phyloP scores from a whole-genome alignment of 2,329 filamentous ascomycete species.

The Cytospora leucostoma region DNA sequence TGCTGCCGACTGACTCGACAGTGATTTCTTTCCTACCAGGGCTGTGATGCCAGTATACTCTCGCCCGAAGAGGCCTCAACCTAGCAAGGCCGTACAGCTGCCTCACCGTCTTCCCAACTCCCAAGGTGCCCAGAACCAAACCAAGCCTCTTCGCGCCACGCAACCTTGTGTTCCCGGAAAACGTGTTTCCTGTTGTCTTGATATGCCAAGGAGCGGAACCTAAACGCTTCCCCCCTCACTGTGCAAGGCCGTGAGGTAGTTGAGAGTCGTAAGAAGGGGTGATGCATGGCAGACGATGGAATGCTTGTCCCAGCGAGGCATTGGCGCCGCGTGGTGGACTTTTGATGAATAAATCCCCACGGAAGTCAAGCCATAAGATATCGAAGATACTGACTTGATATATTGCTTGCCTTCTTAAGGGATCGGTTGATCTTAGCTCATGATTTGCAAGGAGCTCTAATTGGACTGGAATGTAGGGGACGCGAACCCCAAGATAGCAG shows the following conservation, averaged over 20 bases:
- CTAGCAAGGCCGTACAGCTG: conserved; percentile 8
- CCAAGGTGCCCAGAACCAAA: background rate
- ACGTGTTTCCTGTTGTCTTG: background rate
- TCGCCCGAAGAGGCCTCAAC: no score
- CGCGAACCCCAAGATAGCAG: background rate
- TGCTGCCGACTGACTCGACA: no score
- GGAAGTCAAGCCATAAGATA: background rate
- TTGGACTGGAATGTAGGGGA: no score
- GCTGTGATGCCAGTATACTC: no score
- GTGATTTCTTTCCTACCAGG: no score
- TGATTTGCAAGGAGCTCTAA: background rate
- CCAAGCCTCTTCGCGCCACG: background rate
- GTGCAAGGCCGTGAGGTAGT: background rate
- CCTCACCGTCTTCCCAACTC: background rate
- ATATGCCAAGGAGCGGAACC: background rate
- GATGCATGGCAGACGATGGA: background rate
- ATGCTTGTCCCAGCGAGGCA: background rate
- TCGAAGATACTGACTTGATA: no score
- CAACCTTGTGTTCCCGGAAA: background rate
- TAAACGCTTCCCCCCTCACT: background rate
- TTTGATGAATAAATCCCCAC: background rate
- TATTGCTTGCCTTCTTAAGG: no score
- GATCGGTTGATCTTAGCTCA: no score
- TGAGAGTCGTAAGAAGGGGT: background rate
- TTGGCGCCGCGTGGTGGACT: background rate